Percentiles rank a stretch among this genome's conserved stretches.
Conservation (phyloP, 768 basidiomycete species). For the Lactarius hatsudake region DNA sequence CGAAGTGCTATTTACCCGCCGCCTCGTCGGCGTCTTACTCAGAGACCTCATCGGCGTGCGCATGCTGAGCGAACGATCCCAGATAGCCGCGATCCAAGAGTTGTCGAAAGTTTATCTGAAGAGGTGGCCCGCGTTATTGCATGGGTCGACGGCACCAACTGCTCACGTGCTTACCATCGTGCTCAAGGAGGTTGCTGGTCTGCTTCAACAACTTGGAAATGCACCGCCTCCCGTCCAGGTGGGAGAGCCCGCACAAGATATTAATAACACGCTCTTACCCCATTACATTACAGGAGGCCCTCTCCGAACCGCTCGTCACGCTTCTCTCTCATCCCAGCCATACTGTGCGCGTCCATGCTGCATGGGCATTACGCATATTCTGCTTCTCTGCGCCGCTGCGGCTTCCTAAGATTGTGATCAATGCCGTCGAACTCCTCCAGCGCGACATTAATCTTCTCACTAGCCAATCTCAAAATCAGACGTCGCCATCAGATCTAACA, state of each 20-base stretch:
- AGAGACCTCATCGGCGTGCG: constrained; percentile 85
- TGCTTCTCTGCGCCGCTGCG: constrained; percentile 86
- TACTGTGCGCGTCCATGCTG: constrained; percentile 78
- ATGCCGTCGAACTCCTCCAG: constrained; percentile 76
- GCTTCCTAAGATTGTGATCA: constrained; percentile 74
- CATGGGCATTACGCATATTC: constrained; percentile 88
- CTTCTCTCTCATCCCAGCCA: constrained; percentile 86
- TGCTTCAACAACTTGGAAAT: constrained; percentile 88
- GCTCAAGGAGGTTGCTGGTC: constrained; percentile 78
- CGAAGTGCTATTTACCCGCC: constrained; percentile 70
- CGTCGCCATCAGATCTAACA: constrained; percentile 66
- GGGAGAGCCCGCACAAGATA: neutral
- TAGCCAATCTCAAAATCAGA: constrained; percentile 46
- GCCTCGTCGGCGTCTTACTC: constrained; percentile 71
- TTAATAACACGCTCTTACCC: neutral
- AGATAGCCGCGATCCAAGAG: constrained; percentile 88
- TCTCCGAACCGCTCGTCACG: constrained; percentile 80
- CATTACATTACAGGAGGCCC: constrained; percentile 51
- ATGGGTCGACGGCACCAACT: constrained; percentile 69
- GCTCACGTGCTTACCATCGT: constrained; percentile 69
- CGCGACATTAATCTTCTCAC: constrained; percentile 74
- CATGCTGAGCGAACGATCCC: constrained; percentile 90
- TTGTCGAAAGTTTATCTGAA: constrained; percentile 78
- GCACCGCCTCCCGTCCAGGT: constrained; percentile 88
- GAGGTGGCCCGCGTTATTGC: constrained; percentile 92